Percentiles rank a stretch among this genome's conserved stretches.
Conservation (phyloP, 2,329 filamentous ascomycete species). For the Torrubiellomyces zombiae region DNA sequence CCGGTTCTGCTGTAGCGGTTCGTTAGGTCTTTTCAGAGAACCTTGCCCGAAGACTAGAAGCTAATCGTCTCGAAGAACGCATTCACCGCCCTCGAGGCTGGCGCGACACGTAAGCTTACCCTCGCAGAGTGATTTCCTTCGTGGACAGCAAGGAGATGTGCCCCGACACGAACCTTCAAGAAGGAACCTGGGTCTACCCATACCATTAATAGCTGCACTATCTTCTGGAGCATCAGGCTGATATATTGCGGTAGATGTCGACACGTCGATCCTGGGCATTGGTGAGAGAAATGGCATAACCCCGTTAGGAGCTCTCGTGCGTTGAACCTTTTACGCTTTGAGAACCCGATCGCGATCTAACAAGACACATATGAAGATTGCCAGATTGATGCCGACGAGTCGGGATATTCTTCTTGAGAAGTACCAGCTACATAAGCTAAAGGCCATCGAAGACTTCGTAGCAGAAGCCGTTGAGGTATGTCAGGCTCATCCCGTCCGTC, state of each 20-base stretch:
- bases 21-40: too few relatives aligned
- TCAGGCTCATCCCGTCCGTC: too few relatives aligned
- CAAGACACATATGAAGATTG: too few relatives aligned
- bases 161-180: too few relatives aligned
- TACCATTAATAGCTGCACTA: background rate
- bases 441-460: conserved; percentile 69
- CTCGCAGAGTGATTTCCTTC: conserved; percentile 40
- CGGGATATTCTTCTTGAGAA: too few relatives aligned
- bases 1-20: conserved; percentile 73
- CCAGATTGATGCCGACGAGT: too few relatives aligned
- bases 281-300: conserved; percentile 70
- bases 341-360: too few relatives aligned
- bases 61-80: too few relatives aligned
- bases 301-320: conserved; percentile 3
- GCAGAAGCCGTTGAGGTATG: conserved; percentile 25
- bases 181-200: too few relatives aligned
- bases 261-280: conserved; percentile 74
- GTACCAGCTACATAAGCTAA: conserved; percentile 80
- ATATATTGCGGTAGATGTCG: conserved; percentile 28
- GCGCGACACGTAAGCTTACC: conserved; percentile 46
- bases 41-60: too few relatives aligned
- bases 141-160: too few relatives aligned
- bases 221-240: background rate
- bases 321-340: too few relatives aligned
- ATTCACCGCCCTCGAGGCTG: conserved; percentile 71